phyloP scores from a whole-genome alignment of 192 early-diverging fungal species.

The Podochytrium sp. region DNA sequence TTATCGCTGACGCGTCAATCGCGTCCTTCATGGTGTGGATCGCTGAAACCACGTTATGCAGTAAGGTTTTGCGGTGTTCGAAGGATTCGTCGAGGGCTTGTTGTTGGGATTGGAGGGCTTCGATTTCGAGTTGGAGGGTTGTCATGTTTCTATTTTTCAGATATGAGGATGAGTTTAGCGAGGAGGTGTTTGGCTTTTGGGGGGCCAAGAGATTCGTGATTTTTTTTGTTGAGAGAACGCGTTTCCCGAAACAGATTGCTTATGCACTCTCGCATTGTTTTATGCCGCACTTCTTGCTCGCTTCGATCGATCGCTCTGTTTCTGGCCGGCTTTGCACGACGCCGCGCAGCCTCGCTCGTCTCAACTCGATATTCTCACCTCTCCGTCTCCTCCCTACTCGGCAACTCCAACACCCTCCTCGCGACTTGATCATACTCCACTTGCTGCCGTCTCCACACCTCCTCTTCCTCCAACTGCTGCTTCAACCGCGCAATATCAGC shows the following conservation, averaged over 20 bases:
- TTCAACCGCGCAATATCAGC: slow-evolving; percentile 51
- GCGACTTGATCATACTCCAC: slow-evolving; percentile 63
- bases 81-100: neutral
- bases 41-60: slow-evolving; percentile 7
- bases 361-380: too few species aligned
- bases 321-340: too few species aligned
- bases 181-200: too few species aligned
- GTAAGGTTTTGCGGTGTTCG: neutral
- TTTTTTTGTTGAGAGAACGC: too few species aligned
- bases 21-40: neutral
- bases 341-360: too few species aligned
- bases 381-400: slow-evolving; percentile 20
- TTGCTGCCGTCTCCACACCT: slow-evolving; percentile 49
- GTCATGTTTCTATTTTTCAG: slow-evolving; percentile 22
- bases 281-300: too few species aligned
- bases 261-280: too few species aligned
- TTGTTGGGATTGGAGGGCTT: neutral
- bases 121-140: neutral
- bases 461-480: slow-evolving; percentile 45
- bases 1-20: neutral
- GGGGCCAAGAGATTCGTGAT: too few species aligned
- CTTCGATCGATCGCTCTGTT: too few species aligned
- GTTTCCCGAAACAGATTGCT: too few species aligned
- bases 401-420: slow-evolving; percentile 44
- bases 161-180: too few species aligned